These are phyloP conservation scores for Xylaria longipes DNA, from an alignment of 495 filamentous ascomycete species.

Conservation along the genomic window DNA sequence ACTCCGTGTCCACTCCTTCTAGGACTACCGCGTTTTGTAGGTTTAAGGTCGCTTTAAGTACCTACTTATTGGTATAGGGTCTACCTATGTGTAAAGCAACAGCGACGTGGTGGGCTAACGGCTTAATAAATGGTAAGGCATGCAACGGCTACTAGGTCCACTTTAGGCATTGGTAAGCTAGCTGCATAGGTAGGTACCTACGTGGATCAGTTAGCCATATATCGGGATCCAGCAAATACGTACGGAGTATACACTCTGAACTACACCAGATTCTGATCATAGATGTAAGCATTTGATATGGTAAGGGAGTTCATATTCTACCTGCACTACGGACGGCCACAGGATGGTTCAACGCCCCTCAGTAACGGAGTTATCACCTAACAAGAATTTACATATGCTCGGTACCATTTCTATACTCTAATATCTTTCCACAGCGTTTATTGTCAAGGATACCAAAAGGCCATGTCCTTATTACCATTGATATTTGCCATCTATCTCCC, in stretches of 20 bases:
- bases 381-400: neutral
- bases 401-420: constrained; percentile 11
- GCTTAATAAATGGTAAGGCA: no score
- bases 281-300: neutral
- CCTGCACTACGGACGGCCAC: neutral
- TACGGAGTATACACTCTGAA: neutral
- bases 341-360: neutral
- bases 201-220: neutral
- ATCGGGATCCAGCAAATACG: neutral
- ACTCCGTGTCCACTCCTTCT: no score
- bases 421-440: neutral
- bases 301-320: neutral
- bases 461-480: neutral
- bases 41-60: no score
- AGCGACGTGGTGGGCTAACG: no score
- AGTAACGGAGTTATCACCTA: neutral
- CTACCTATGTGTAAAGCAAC: no score
- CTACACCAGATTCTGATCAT: neutral
- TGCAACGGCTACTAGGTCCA: no score
- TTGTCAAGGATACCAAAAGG: constrained; percentile 2
- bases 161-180: neutral
- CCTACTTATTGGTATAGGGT: no score
- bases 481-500: neutral
- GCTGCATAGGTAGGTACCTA: neutral
- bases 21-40: no score